Conservation (phyloP, 257 asterid genomes). For the Solanum pinnatisectum region DNA sequence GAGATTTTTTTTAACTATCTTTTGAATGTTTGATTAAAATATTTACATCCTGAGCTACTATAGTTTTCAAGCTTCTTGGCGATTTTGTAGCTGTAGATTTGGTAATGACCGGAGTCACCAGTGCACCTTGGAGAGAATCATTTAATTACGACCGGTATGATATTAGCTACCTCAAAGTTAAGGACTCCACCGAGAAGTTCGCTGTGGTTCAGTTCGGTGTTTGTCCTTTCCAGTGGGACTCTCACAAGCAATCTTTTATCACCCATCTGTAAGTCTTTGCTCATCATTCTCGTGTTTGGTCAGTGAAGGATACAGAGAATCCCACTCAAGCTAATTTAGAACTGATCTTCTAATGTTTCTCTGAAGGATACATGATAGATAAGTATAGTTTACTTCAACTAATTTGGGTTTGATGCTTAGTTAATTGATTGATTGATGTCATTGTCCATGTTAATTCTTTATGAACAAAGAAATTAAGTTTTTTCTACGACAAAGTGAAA, state of each 20-base stretch:
- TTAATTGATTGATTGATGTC: not conserved
- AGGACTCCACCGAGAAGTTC: constrained; percentile 47
- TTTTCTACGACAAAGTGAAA: too few species aligned
- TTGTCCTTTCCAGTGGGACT: constrained; percentile 85
- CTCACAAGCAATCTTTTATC: constrained; percentile 33
- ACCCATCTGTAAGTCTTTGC: constrained; percentile 63
- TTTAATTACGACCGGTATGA: too few species aligned
- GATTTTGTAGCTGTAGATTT: too few species aligned
- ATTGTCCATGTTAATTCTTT: not conserved
- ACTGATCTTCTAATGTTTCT: not conserved
- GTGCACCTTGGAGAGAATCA: too few species aligned
- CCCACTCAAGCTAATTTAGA: not conserved
- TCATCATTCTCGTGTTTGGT: not conserved
- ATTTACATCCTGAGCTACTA: too few species aligned
- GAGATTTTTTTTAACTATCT: too few species aligned
- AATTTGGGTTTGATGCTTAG: not conserved
- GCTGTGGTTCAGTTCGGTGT: constrained; percentile 94
- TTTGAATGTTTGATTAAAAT: too few species aligned
- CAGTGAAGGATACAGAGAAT: not conserved
- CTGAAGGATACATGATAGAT: not conserved
- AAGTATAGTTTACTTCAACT: not conserved
- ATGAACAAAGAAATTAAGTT: not conserved
- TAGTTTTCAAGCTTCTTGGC: too few species aligned
- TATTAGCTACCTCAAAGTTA: too few species aligned
- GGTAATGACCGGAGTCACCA: too few species aligned